A percentile compares a stretch with the other conserved stretches of the same genome.
phyloP scores from a whole-genome alignment of 108 stramenopile species.

The Skeletonema grethae region DNA sequence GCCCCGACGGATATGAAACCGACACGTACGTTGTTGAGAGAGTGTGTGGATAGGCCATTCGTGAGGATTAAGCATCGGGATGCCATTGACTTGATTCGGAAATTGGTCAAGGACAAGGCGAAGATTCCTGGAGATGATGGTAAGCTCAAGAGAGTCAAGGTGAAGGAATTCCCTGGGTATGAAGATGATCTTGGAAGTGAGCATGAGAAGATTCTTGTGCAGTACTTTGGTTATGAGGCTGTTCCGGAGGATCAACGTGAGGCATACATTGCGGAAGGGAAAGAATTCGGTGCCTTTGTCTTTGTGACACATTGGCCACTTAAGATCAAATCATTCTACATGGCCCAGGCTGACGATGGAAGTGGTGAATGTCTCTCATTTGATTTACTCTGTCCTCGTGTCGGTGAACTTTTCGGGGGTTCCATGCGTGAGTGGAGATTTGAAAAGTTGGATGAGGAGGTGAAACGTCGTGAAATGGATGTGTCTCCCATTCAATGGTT shows the following conservation, averaged over 20 bases:
- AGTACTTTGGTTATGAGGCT: slow-evolving; percentile 64
- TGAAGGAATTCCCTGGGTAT: slow-evolving; percentile 67
- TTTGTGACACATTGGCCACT: slow-evolving; percentile 93
- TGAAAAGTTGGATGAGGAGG: slow-evolving; percentile 74
- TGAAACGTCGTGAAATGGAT: slow-evolving; percentile 70
- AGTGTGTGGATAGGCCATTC: slow-evolving; percentile 59
- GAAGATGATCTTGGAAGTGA: slow-evolving; percentile 91
- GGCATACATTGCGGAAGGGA: slow-evolving; percentile 43
- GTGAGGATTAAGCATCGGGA: slow-evolving; percentile 65
- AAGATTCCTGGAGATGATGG: slow-evolving; percentile 60
- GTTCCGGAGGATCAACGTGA: slow-evolving; percentile 65
- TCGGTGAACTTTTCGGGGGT: slow-evolving; percentile 94
- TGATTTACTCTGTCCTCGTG: slow-evolving; percentile 90
- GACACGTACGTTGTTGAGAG: slow-evolving; percentile 45
- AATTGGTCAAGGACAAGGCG: slow-evolving; percentile 62
- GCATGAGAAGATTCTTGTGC: slow-evolving; percentile 92
- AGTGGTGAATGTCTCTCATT: slow-evolving; percentile 89
- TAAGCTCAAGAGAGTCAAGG: slow-evolving; percentile 60
- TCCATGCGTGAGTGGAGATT: slow-evolving; percentile 90
- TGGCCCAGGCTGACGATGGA: slow-evolving; percentile 89
- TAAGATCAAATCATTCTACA: slow-evolving; percentile 97
- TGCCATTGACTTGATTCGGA: slow-evolving; percentile 64
- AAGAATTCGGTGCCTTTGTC: slow-evolving; percentile 80
- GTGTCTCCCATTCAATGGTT: slow-evolving; percentile 88
- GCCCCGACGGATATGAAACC: slow-evolving; percentile 62